Conservation (phyloP, 495 filamentous ascomycete genomes). For the Penicillium tannophilum region DNA sequence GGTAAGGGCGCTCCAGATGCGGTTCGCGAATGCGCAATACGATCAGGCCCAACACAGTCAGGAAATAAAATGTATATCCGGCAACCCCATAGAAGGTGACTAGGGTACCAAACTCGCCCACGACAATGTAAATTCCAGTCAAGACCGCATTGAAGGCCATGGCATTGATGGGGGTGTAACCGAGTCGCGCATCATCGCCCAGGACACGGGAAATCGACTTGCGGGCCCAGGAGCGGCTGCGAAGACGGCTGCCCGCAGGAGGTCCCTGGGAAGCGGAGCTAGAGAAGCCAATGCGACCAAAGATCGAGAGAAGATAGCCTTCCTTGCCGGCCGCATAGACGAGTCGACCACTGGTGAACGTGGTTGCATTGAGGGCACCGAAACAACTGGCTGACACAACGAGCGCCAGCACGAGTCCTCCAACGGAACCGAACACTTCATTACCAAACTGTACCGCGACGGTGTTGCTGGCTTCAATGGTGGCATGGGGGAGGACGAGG, state of each 20-base stretch:
- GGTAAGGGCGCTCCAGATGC: constrained; percentile 82
- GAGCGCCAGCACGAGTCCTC: constrained; percentile 82
- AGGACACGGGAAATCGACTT: constrained; percentile 58
- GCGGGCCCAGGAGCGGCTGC: constrained; percentile 59
- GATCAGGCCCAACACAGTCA: constrained; percentile 91
- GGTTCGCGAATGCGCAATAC: constrained; percentile 89
- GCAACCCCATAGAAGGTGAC: constrained; percentile 97
- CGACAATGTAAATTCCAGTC: constrained; percentile 72
- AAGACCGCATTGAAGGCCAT: constrained; percentile 77
- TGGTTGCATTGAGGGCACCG: constrained; percentile 90
- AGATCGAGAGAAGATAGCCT: constrained; percentile 84
- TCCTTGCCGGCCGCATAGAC: constrained; percentile 95
- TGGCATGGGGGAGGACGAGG: constrained; percentile 80
- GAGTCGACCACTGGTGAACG: constrained; percentile 88
- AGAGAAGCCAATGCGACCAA: constrained; percentile 80
- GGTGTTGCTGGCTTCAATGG: constrained; percentile 84
- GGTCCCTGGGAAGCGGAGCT: constrained; percentile 36
- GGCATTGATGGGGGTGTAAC: constrained; percentile 86
- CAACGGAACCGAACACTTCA: constrained; percentile 83
- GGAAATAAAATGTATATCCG: constrained; percentile 94
- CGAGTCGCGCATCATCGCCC: constrained; percentile 61
- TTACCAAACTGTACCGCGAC: constrained; percentile 91
- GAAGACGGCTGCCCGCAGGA: constrained; percentile 43
- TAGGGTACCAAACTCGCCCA: constrained; percentile 89
- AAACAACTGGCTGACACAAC: constrained; percentile 88